Base-by-base conservation (phyloP, 2,329 filamentous ascomycete genomes). In the Elsinoe australis region DNA sequence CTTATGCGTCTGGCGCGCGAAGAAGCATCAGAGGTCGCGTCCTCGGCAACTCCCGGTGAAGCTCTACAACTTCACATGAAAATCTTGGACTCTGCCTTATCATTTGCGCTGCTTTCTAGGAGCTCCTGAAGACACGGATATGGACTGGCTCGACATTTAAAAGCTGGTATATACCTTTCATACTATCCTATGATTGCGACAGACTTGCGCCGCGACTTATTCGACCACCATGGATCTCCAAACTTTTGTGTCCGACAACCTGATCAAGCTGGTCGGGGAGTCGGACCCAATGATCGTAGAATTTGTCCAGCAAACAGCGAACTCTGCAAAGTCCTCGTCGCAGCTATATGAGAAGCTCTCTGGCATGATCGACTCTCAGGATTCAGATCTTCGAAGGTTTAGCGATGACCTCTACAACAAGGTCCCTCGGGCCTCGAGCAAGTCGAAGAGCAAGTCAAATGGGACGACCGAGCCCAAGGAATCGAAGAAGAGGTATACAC, bases 211-310 rank as follows among this genome's bases (percentile, higher is more conserved):
- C 26, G 26, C 26, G 12, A 29, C 26, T 7, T 6, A 29, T 7
- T 7, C 26, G 12, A 12, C 33, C 41, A 53, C 22, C 52, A 65
- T 67, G 64, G 64, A 66, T 46, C 51, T 62, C 29, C 58, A 61
- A 26, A 62, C 58, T 4, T 67, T 58, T 47, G 61, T 67, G 46
- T 74, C 71, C 45, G 72, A 75, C 57, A 68, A 71, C 49, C 65
- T 75, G 49, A 66, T 74, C 54, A 70, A 69, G 50, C 66, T 78
- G 44, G 72, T 74, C 29, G 75, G 74, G 53, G 75, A 71, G 39
- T 76, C 74, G 31, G 75, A 78, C 52, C 64, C 71, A 28, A 76
- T 75, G 45, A 67, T 75, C 42, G 63, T 78, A 52, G 75, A 79
- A 61, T 79, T 78, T 55, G 68, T 79, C 18, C 68, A 76, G 48